Evolutionary conservation across 2,329 filamentous ascomycete genomes (phyloP), one percentile per base, ranked within the genome.

Genomic region (Oidium heveae): DNA sequence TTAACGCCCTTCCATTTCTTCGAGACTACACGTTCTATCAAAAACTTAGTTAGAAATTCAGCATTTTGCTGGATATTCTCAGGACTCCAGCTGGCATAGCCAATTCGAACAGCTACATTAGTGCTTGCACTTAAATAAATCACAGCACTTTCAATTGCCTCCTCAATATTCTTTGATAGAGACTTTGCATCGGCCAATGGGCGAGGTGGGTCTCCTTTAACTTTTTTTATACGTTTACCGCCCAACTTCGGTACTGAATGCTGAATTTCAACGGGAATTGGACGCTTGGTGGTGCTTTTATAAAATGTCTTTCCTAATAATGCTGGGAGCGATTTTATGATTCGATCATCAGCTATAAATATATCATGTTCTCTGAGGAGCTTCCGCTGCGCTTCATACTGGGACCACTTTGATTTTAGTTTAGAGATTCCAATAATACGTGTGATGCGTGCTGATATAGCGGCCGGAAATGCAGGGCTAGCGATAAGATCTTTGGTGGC

Each of bases 241-340:
- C 78, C 73, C 18, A 72, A 73, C 67, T 77, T 83, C 59, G 75
- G 71, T 54, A 73, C 72, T 65, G 79, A 74, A 58, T 79, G 68
- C 63, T 72, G 75, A 58, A 96, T 74, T 46, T 75, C 72, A 39
- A 96, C 76, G 28, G 91, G 88, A 56, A 98, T 79, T 10, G 91
- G 91, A 41, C 89, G 76, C 74, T 96, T 96, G 59, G 70, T 69
- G 2, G 82, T 85, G 55, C 71, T 75, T 71, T 87, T 83, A 76
- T 91, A 96, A 68, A 98, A 96, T 1, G 82, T 82, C 72, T 94
- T 96, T 62, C 89, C 91, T 13, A 98, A 78, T 2, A 80, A 72
- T 59, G 77, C 76, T 55, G 88, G 86, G 57, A 96, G 74, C 32
- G 73, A 70, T 66, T 76, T 80, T 64, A 81, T 73, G 62, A 98